phyloP scores from a whole-genome alignment of 306 rosid genomes.

The Quercus suber region DNA sequence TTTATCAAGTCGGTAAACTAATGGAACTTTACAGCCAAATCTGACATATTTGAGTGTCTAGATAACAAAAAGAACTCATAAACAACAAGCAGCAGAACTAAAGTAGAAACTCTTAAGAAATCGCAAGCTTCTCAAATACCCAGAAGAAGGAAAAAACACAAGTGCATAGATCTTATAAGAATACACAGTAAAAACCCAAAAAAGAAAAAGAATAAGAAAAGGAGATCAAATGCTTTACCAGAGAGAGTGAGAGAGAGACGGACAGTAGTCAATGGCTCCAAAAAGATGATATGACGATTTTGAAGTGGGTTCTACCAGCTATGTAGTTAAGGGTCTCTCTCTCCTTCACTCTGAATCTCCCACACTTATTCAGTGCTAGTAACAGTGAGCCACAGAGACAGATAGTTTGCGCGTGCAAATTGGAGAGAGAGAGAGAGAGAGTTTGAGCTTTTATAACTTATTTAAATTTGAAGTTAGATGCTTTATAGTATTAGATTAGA shows the following conservation, averaged over 20 bases:
- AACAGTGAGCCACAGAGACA: neutral
- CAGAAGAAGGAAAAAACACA: neutral
- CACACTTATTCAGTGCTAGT: neutral
- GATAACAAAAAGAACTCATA: neutral
- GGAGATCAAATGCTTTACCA: neutral
- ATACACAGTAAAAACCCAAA: neutral
- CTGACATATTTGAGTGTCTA: neutral
- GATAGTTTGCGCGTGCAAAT: neutral
- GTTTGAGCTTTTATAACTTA: no score
- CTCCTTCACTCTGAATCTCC: neutral
- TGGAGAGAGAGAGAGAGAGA: no score
- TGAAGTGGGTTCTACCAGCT: neutral
- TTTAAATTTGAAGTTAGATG: no score
- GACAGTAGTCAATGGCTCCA: neutral
- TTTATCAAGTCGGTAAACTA: conserved; percentile 21
- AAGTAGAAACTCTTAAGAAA: neutral
- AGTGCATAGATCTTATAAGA: neutral
- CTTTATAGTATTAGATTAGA: no score
- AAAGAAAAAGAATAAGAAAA: neutral
- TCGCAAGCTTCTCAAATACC: neutral
- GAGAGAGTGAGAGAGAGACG: neutral
- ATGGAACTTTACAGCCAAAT: conserved; percentile 7
- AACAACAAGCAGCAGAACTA: neutral
- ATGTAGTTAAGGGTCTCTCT: conserved; percentile 6
- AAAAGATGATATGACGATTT: neutral